A percentile compares a stretch with the other conserved stretches of the same genome.
phyloP scores from a whole-genome alignment of 495 filamentous ascomycete genomes.

The Aspergillus funiculosus region DNA sequence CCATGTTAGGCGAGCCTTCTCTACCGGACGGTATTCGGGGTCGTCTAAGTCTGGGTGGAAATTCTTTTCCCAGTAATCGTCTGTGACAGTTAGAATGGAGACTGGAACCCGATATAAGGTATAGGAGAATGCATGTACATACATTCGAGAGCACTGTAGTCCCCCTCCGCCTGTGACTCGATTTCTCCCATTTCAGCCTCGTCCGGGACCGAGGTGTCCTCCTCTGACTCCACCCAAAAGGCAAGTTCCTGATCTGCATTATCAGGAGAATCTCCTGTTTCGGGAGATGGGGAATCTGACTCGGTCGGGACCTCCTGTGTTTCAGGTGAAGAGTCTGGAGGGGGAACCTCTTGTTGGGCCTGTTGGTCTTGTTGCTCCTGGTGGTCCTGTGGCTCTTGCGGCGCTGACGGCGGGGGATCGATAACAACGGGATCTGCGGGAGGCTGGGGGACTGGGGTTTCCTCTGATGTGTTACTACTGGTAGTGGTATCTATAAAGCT shows the following conservation, averaged over 20 bases:
- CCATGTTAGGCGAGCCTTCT: constrained; percentile 57
- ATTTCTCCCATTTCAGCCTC: constrained; percentile 58
- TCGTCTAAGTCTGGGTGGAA: constrained; percentile 55
- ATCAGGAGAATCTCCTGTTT: neutral
- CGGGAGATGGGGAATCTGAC: neutral
- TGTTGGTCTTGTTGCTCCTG: too few species aligned
- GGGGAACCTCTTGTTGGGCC: too few species aligned
- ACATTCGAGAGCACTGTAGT: constrained; percentile 52
- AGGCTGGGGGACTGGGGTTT: neutral
- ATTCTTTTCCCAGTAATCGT: constrained; percentile 55
- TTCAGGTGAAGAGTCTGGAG: neutral
- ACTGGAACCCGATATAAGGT: too few species aligned
- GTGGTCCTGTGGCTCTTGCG: constrained; percentile 3
- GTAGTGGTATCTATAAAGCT: constrained; percentile 1
- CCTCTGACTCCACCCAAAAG: constrained; percentile 45
- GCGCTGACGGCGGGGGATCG: constrained; percentile 3
- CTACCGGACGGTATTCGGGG: constrained; percentile 48
- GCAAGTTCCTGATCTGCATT: constrained; percentile 33
- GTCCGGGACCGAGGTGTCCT: constrained; percentile 54
- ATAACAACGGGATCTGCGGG: constrained; percentile 1
- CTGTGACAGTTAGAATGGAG: constrained; percentile 23
- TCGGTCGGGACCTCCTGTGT: neutral
- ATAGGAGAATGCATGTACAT: too few species aligned
- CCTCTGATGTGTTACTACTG: constrained; percentile 4
- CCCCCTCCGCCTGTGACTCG: constrained; percentile 38